These are phyloP conservation scores for Fusarium aywerte DNA, from an alignment of 2,329 filamentous ascomycete species.

Conservation along the genomic window DNA sequence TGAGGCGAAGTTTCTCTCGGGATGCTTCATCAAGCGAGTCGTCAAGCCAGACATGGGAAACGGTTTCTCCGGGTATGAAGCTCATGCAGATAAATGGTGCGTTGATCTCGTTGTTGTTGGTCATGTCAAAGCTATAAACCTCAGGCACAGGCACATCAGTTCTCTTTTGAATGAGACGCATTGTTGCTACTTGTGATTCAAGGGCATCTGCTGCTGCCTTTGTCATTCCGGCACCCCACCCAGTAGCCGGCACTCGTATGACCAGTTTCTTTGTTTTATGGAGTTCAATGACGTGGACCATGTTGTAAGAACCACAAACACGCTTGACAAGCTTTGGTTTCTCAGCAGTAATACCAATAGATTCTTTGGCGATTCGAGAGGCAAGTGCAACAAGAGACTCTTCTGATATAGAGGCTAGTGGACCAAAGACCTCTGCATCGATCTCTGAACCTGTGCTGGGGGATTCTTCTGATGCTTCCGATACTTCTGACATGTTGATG, in stretches of 20 bases:
- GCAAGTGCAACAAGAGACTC: background rate
- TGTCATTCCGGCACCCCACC: conserved; percentile 22
- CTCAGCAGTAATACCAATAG: too few relatives aligned
- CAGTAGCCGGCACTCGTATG: conserved; percentile 17
- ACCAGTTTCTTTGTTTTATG: conserved; percentile 10
- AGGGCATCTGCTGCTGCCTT: conserved; percentile 17
- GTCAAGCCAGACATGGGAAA: too few relatives aligned
- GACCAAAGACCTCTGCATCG: background rate
- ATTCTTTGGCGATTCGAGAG: too few relatives aligned
- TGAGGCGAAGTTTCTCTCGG: conserved; percentile 1
- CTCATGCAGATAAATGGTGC: too few relatives aligned
- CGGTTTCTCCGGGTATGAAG: too few relatives aligned
- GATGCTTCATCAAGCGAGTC: background rate
- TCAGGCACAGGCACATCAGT: conserved; percentile 5
- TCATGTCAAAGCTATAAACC: background rate
- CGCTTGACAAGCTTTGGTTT: too few relatives aligned
- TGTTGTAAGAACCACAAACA: too few relatives aligned
- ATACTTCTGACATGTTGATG: too few relatives aligned
- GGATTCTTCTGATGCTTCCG: too few relatives aligned
- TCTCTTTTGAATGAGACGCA: conserved; percentile 14
- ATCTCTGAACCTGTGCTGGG: too few relatives aligned
- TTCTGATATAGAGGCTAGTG: conserved; percentile 1
- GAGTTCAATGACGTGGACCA: conserved; percentile 6
- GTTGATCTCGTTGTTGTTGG: too few relatives aligned
- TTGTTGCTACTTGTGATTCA: conserved; percentile 18